phyloP scores from a whole-genome alignment of 768 basidiomycete genomes.

The Leccinum rimulosum region DNA sequence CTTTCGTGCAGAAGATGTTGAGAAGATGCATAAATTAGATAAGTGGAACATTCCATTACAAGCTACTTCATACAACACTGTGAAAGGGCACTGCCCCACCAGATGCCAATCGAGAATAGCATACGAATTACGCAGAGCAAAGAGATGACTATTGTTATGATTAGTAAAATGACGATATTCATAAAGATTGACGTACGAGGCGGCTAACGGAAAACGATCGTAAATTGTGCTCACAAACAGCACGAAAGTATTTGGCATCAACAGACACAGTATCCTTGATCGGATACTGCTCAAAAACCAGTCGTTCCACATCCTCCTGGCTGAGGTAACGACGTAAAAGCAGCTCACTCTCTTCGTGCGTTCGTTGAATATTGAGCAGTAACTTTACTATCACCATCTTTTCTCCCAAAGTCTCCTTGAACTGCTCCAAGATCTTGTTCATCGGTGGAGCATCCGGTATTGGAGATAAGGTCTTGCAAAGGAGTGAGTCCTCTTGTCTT shows the following conservation, averaged over 20 bases:
- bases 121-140: not conserved
- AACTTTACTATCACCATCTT: not conserved
- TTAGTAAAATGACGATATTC: not conserved
- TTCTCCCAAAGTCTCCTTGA: not conserved
- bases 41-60: not conserved
- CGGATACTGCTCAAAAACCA: not conserved
- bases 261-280: not conserved
- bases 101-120: not conserved
- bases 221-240: not conserved
- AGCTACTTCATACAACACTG: not conserved
- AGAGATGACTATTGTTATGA: not conserved
- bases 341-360: not conserved
- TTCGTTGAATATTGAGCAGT: not conserved
- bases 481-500: not conserved
- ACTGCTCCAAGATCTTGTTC: not conserved
- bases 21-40: not conserved
- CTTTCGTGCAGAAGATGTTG: too few relatives aligned
- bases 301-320: not conserved
- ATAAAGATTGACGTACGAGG: not conserved
- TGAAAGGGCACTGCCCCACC: not conserved
- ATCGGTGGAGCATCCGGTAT: not conserved
- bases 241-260: not conserved
- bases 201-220: not conserved
- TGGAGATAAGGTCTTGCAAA: not conserved
- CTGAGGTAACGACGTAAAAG: not conserved